Evolutionary conservation across 257 asterid genomes (phyloP), one percentile per base, ranked within the genome.

Genomic region (Fraxinus pennsylvanica): DNA sequence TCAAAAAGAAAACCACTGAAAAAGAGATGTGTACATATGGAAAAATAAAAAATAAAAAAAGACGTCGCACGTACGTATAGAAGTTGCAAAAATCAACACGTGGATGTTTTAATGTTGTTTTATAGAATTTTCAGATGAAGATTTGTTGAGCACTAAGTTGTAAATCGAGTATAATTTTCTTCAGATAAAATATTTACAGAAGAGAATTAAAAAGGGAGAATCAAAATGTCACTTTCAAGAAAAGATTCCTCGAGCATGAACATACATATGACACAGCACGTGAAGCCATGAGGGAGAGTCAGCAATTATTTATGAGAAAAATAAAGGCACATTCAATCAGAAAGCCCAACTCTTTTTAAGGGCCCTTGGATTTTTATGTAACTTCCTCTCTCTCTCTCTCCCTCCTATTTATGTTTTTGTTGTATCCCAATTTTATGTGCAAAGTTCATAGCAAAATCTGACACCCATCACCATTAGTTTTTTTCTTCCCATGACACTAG

Each of bases 271-370:
- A 85, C 90, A 89, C 59, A 86, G 83, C 97, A 91, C 93, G 97
- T 93, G 97, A 93, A 76, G 78, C 76, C 90, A 90, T 86, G 91
- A 86, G 85, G 84, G 74, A 13, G 76, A 74, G 90, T 87, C 96
- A 88, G 91, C 84, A 74, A 81, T 84, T 77, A 84, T 85, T 85
- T 84, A 86, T 85, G 87, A 87, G 69, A 57, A 82, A 84, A 82
- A 80, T 77, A 75, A 79, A 79, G 80, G 80, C 87, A 85, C 89
- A 82, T 85, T 86, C 89, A 85, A 78, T 84, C 82, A 45, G 54
- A 81, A 79, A 74, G 27, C 84, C 74, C 79, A 29, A 21, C 80
- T 67, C 30, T 75, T 45, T 78, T 72, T 39, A 68, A 63, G 69
- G 32, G 33, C 72, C 87, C 77, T 84, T 85, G 88, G 90, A 88